A percentile compares a stretch with the other conserved stretches of the same genome.
phyloP scores from a whole-genome alignment of 192 early-diverging fungal species.

The Borealophlyctis nickersoniae region DNA sequence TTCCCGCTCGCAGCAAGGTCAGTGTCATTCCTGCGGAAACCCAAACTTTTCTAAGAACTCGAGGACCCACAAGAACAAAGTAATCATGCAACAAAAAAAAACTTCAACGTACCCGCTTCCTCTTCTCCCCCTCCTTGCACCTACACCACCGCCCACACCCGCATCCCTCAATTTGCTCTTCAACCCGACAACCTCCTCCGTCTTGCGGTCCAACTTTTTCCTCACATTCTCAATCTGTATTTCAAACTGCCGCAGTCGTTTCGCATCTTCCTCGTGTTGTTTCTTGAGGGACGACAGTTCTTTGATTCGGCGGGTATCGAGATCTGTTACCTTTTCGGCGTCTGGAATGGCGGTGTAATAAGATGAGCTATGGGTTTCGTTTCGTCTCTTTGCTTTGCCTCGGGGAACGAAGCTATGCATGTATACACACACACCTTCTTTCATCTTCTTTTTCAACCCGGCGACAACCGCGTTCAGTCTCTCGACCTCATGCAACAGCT shows the following conservation, averaged over 20 bases:
- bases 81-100: background rate
- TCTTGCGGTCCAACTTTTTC: conserved; percentile 44
- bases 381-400: too few relatives aligned
- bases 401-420: too few relatives aligned
- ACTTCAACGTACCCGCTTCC: background rate
- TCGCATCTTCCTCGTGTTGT: conserved; percentile 44
- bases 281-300: conserved; percentile 35
- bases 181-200: conserved; percentile 1
- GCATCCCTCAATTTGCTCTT: conserved; percentile 22
- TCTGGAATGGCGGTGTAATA: conserved; percentile 37
- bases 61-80: too few relatives aligned
- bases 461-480: conserved; percentile 18
- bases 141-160: conserved; percentile 1
- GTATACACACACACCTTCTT: conserved; percentile 42
- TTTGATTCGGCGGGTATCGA: conserved; percentile 33
- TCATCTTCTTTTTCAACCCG: conserved; percentile 44
- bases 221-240: conserved; percentile 31
- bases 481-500: conserved; percentile 41
- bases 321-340: conserved; percentile 39
- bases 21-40: too few relatives aligned
- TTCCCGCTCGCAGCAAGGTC: too few relatives aligned
- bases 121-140: background rate
- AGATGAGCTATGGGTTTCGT: too few relatives aligned
- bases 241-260: conserved; percentile 36
- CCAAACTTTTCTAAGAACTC: too few relatives aligned